Conservation (phyloP, 495 filamentous ascomycete genomes). For the Hyaloscypha variabilis region DNA sequence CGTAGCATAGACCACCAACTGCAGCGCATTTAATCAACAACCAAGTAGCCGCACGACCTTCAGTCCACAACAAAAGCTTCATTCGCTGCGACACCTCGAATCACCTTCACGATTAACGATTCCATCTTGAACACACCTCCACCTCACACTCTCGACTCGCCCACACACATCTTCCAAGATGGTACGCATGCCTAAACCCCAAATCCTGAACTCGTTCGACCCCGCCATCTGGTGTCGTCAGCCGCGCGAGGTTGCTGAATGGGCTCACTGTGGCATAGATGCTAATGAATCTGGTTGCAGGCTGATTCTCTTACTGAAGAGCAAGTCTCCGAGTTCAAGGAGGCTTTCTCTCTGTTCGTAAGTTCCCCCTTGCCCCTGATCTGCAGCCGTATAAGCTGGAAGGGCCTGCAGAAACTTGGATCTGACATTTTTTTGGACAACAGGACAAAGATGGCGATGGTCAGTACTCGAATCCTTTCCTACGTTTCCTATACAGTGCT, state of each 20-base stretch:
- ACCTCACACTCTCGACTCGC: not conserved
- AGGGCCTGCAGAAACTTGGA: slow-evolving; percentile 8
- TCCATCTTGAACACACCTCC: not conserved
- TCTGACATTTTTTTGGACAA: slow-evolving; percentile 28
- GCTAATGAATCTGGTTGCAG: slow-evolving; percentile 44
- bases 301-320: slow-evolving; percentile 96
- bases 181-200: slow-evolving; percentile 11
- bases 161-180: slow-evolving; percentile 13
- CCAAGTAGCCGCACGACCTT: not conserved
- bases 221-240: slow-evolving; percentile 22
- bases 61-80: slow-evolving; percentile 8
- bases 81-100: not conserved
- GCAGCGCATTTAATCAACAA: not conserved
- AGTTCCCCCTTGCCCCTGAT: slow-evolving; percentile 46
- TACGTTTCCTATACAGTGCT: not conserved
- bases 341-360: slow-evolving; percentile 99
- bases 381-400: slow-evolving; percentile 11
- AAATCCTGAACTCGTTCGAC: slow-evolving; percentile 6
- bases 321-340: slow-evolving; percentile 99
- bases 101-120: not conserved
- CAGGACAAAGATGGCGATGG: slow-evolving; percentile 99
- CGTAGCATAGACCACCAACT: not conserved
- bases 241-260: slow-evolving; percentile 10
- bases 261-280: slow-evolving; percentile 29
- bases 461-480: slow-evolving; percentile 54